Evolutionary conservation across 2,329 filamentous ascomycete genomes (phyloP), one percentile per base, ranked within the genome.

Genomic region (Corniculantispora saksenae): DNA sequence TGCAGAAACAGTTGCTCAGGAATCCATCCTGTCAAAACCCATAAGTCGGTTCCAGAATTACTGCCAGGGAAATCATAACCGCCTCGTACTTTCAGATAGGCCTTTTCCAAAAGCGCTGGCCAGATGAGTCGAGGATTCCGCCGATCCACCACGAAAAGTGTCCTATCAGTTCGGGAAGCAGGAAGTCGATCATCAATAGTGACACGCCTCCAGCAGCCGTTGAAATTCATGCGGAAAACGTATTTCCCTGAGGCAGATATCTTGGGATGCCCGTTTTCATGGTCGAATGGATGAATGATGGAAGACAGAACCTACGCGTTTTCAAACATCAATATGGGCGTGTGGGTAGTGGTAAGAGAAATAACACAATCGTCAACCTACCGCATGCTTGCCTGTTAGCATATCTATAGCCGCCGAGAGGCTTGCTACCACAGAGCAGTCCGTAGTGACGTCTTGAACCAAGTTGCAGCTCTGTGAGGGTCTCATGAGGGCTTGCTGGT

Each of bases 41-140:
- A 97, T 4, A 99, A 80, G 77, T 99, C 95, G 2, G 94, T 98
- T 13, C 93, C 94, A 1, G 94, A 98, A 75, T 98, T 98, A 73
- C 95, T 98, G 9, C 95, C 95, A 0, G 95, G 94, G 69, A 99
- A 99, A 73, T 99, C 94, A 75, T 99, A 99, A 40, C 95, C 95
- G 32, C 95, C 95, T 64, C 94, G 87, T 13, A 98, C 88, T 80
- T 98, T 99, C 1, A 99, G 82, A 71, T 99, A 99, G 0, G 95
- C 95, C 74, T 99, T 99, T 75, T 99, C 95, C 19, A 98, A 81
- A 5, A 99, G 82, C 2, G 94, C 93, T 7, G 95, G 95, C 93
- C 94, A 98, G 17, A 98, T 79, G 17, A 96, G 82, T n/a, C 80
- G 83, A 4, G 91, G 90, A 68, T 97, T 93, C 50, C 89, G 89